Conservation (phyloP, 83 land plant species). For the Diphasiastrum complanatum region DNA sequence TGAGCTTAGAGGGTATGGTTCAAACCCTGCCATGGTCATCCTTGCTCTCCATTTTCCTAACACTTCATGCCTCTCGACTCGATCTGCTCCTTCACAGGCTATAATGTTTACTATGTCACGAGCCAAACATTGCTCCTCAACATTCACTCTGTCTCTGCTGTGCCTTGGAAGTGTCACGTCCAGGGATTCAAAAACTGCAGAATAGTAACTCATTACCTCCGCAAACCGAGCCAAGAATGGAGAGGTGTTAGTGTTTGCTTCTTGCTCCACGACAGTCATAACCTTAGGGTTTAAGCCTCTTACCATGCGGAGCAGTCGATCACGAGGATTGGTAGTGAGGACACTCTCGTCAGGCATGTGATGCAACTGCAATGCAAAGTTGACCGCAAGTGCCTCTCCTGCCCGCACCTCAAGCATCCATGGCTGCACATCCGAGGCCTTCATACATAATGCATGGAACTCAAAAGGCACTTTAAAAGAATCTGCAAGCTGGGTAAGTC, state of each 20-base stretch:
- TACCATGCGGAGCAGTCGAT: slow-evolving; percentile 1
- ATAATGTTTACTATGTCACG: slow-evolving; percentile 4
- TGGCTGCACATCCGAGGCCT: not conserved
- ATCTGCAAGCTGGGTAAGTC: slow-evolving; percentile 9
- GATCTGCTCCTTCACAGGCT: slow-evolving; percentile 8
- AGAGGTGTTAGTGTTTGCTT: not conserved
- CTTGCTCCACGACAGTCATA: slow-evolving; percentile 9
- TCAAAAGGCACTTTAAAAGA: slow-evolving; percentile 7
- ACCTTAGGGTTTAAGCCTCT: not conserved
- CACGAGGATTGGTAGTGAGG: slow-evolving; percentile 4
- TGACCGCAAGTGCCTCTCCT: slow-evolving; percentile 17
- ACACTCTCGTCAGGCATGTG: slow-evolving; percentile 14
- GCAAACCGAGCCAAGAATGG: not conserved
- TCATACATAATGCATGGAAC: slow-evolving; percentile 1
- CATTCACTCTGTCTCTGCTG: not conserved
- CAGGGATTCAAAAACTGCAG: slow-evolving; percentile 3
- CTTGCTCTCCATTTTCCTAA: slow-evolving; percentile 7
- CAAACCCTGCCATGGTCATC: slow-evolving; percentile 4
- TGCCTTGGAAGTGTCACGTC: not conserved
- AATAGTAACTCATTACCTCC: not conserved
- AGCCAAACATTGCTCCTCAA: not conserved
- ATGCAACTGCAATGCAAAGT: slow-evolving; percentile 13
- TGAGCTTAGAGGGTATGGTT: not conserved
- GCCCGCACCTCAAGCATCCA: not conserved
- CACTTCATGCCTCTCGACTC: slow-evolving; percentile 9